Evolutionary conservation across 192 early-diverging fungal genomes (phyloP).

Genomic region (Dissophora globulifera): DNA sequence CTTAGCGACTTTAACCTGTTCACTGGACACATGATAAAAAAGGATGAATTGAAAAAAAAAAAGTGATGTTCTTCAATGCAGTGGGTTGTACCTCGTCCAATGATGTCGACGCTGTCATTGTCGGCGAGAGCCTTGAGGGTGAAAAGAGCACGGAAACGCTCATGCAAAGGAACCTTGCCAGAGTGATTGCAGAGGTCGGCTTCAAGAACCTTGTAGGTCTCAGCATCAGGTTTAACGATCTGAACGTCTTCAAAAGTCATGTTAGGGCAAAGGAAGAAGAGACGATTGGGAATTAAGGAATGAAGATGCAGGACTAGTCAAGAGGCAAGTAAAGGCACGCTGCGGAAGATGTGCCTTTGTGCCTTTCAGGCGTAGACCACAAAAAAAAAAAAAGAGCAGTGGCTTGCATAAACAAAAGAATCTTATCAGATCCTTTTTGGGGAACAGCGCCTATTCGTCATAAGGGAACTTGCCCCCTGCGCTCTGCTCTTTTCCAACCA

Average conservation of each 20-base stretch:
- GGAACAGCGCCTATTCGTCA: no score
- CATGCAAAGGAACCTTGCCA: conserved; percentile 74
- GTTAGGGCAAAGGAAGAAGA: not conserved
- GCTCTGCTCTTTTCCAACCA: no score
- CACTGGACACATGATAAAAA: no score
- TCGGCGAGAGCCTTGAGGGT: conserved; percentile 86
- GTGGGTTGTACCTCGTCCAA: conserved; percentile 71
- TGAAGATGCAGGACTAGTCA: not conserved
- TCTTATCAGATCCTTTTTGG: not conserved
- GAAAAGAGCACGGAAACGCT: conserved; percentile 94
- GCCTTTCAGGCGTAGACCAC: not conserved
- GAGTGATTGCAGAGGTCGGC: conserved; percentile 68
- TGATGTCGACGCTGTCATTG: conserved; percentile 80
- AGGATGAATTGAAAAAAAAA: no score
- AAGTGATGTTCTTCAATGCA: not conserved
- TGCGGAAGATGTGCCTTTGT: not conserved
- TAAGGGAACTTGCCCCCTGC: no score
- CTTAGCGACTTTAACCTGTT: no score
- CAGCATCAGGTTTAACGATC: conserved; percentile 27
- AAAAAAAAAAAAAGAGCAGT: conserved; percentile 4
- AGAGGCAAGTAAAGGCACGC: not conserved
- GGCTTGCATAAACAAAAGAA: conserved; percentile 4
- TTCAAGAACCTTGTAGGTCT: conserved; percentile 70
- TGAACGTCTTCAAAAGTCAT: conserved; percentile 51
- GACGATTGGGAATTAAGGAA: not conserved